Evolutionary conservation across 306 rosid species (phyloP).

Genomic region (Vicia villosa): DNA sequence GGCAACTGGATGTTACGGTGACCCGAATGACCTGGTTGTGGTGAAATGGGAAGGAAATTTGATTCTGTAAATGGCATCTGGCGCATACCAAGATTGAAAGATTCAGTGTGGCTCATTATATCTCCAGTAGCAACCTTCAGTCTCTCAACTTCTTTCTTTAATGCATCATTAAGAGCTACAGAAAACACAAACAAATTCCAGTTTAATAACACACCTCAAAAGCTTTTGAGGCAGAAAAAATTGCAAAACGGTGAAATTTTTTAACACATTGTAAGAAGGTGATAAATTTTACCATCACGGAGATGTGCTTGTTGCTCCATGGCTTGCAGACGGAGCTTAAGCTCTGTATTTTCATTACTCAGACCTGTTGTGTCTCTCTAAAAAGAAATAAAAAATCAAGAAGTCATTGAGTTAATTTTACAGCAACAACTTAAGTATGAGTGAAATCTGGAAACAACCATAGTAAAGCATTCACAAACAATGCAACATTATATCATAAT

Average conservation of each 20-base stretch:
- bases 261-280: slow-evolving; percentile 11
- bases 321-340: slow-evolving; percentile 89
- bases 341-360: slow-evolving; percentile 88
- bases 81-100: slow-evolving; percentile 85
- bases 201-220: background rate
- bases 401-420: slow-evolving; percentile 25
- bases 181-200: slow-evolving; percentile 30
- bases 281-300: slow-evolving; percentile 66
- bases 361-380: slow-evolving; percentile 89
- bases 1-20: slow-evolving; percentile 66
- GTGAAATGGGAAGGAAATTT: slow-evolving; percentile 56
- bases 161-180: slow-evolving; percentile 86
- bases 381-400: slow-evolving; percentile 37
- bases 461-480: slow-evolving; percentile 9
- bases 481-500: background rate
- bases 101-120: slow-evolving; percentile 63
- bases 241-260: background rate
- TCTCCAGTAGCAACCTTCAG: slow-evolving; percentile 88
- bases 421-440: slow-evolving; percentile 16
- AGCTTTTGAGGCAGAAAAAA: background rate
- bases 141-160: slow-evolving; percentile 95
- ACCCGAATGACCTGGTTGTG: slow-evolving; percentile 57
- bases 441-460: slow-evolving; percentile 28
- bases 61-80: slow-evolving; percentile 64
- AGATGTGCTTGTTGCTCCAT: slow-evolving; percentile 99